phyloP scores from a whole-genome alignment of 1,139 yeast species.

The Casaregolazyma lundiana region DNA sequence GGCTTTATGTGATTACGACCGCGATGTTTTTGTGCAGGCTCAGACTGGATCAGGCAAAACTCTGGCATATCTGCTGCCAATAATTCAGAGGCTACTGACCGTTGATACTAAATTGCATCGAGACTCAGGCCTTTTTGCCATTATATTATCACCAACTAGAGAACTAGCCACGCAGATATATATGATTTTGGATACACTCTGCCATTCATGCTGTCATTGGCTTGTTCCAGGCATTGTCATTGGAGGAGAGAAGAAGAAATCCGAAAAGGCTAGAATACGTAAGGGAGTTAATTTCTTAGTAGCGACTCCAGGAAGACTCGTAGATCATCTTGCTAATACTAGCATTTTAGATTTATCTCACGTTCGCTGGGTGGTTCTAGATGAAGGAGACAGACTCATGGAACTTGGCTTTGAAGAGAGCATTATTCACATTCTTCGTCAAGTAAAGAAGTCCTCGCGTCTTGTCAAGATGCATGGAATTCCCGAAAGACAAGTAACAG shows the following conservation, averaged over 20 bases:
- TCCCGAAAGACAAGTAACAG: constrained; percentile 67
- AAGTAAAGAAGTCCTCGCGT: constrained; percentile 40
- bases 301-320: constrained; percentile 88
- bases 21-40: constrained; percentile 82
- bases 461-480: constrained; percentile 37
- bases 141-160: constrained; percentile 87
- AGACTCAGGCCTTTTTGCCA: constrained; percentile 81
- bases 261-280: constrained; percentile 84
- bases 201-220: constrained; percentile 65
- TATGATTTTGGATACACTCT: constrained; percentile 64
- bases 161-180: constrained; percentile 93
- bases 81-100: constrained; percentile 65
- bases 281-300: constrained; percentile 86
- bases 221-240: constrained; percentile 90
- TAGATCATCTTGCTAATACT: constrained; percentile 91
- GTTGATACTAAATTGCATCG: constrained; percentile 47
- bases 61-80: constrained; percentile 76
- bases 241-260: constrained; percentile 92
- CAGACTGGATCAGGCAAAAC: constrained; percentile 98
- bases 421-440: constrained; percentile 63
- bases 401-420: constrained; percentile 96
- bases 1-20: constrained; percentile 44
- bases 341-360: constrained; percentile 64
- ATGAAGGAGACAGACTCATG: constrained; percentile 93
- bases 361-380: constrained; percentile 77